phyloP scores from a whole-genome alignment of 805 yeast genomes.

The Candida dendrica region DNA sequence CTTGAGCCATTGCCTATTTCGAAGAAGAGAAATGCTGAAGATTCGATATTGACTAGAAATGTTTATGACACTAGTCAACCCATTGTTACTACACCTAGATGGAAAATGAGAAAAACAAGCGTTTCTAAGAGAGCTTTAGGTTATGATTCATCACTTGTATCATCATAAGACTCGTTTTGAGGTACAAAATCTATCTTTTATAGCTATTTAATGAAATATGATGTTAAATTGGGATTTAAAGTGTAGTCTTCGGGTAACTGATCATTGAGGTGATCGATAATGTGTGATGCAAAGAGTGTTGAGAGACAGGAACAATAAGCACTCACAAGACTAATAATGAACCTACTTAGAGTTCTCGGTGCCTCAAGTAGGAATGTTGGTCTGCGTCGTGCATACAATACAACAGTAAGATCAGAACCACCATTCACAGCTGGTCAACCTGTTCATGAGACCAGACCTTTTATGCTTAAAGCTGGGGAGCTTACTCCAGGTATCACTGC shows the following conservation, averaged over 20 bases:
- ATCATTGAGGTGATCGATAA: too few species aligned
- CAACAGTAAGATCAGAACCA: constrained; percentile 6
- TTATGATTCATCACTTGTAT: background rate
- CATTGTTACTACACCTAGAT: background rate
- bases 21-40: background rate
- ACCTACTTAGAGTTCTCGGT: too few species aligned
- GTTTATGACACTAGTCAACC: constrained; percentile 1
- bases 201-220: too few species aligned
- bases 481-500: constrained; percentile 87
- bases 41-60: background rate
- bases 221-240: too few species aligned
- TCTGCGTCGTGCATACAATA: background rate
- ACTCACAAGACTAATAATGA: too few species aligned
- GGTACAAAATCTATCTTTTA: too few species aligned
- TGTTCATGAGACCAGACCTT: constrained; percentile 76
- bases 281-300: too few species aligned
- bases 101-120: constrained; percentile 1
- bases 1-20: background rate
- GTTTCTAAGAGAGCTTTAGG: background rate
- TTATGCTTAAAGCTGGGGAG: constrained; percentile 65
- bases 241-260: too few species aligned
- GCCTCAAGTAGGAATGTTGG: too few species aligned
- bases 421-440: constrained; percentile 73
- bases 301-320: too few species aligned
- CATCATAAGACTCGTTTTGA: too few species aligned